These are phyloP conservation scores for Obba rivulosa DNA, from an alignment of 768 basidiomycete genomes.

Conservation along the genomic window DNA sequence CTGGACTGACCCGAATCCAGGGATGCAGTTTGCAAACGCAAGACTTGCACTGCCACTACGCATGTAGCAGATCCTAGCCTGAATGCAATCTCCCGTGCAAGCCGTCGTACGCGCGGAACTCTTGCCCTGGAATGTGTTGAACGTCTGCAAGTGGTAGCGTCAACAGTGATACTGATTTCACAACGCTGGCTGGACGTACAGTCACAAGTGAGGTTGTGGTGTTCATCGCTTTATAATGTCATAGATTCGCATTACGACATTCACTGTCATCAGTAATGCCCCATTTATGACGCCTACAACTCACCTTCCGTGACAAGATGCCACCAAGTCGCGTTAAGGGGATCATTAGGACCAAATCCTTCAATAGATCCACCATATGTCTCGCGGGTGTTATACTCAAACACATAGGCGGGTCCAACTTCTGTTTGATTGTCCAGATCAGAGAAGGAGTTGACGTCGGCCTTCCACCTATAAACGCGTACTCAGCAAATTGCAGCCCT, in stretches of 20 bases:
- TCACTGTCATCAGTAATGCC: background rate
- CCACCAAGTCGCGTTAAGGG: conserved; percentile 80
- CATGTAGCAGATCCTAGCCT: conserved; percentile 69
- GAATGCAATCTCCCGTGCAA: conserved; percentile 53
- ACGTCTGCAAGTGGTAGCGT: conserved; percentile 36
- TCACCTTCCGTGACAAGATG: conserved; percentile 68
- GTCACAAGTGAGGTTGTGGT: conserved; percentile 46
- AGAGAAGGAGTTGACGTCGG: conserved; percentile 54
- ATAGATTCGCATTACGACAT: background rate
- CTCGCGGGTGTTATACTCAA: conserved; percentile 65
- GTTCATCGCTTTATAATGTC: conserved; percentile 44
- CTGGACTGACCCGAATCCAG: conserved; percentile 61
- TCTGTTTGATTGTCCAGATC: conserved; percentile 46
- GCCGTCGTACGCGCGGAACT: conserved; percentile 45
- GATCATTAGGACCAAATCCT: conserved; percentile 55
- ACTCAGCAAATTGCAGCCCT: conserved; percentile 3
- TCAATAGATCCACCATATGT: conserved; percentile 53
- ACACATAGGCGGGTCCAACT: conserved; percentile 51
- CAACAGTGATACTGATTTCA: background rate
- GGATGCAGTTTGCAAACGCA: conserved; percentile 48
- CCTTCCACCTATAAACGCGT: conserved; percentile 35
- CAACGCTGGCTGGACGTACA: conserved; percentile 27
- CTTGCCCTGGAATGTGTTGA: conserved; percentile 68
- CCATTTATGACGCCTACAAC: conserved; percentile 11
- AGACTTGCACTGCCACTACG: conserved; percentile 68